Conservation (phyloP, 2,329 filamentous ascomycete species). For the Trichoderma sp. region DNA sequence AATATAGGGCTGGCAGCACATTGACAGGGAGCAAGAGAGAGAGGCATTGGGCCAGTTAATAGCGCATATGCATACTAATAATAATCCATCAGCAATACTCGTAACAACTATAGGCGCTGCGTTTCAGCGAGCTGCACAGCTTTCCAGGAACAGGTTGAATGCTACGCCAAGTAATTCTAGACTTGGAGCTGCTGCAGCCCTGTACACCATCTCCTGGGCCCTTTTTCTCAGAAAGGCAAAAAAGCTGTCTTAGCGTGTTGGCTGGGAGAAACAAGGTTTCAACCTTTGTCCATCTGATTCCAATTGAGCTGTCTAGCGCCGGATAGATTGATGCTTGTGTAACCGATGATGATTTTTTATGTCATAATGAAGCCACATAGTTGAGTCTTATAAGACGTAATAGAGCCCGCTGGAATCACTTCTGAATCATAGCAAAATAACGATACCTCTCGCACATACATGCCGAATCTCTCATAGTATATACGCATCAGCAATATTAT, state of each 20-base stretch:
- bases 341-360: conserved; percentile 20
- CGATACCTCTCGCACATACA: not conserved
- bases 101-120: not conserved
- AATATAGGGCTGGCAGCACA: not conserved
- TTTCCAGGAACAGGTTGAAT: not conserved
- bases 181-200: not conserved
- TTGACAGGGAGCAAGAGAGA: not conserved
- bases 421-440: not conserved
- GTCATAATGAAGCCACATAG: conserved; percentile 8
- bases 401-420: not conserved
- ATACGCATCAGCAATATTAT: not conserved
- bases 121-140: not conserved
- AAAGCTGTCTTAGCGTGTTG: conserved; percentile 12
- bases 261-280: conserved; percentile 12
- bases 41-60: not conserved
- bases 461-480: not conserved
- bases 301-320: not conserved
- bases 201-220: not conserved
- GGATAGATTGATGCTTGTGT: not conserved
- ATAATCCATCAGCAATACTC: not conserved
- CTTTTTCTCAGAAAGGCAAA: not conserved
- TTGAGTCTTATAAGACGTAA: not conserved
- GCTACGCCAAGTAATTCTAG: not conserved
- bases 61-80: not conserved
- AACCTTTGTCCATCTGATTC: not conserved